Percentiles rank a stretch among this genome's conserved stretches.
These are phyloP conservation scores for Colletotrichum horii DNA, from an alignment of 2,329 filamentous ascomycete genomes.

Conservation along the genomic window DNA sequence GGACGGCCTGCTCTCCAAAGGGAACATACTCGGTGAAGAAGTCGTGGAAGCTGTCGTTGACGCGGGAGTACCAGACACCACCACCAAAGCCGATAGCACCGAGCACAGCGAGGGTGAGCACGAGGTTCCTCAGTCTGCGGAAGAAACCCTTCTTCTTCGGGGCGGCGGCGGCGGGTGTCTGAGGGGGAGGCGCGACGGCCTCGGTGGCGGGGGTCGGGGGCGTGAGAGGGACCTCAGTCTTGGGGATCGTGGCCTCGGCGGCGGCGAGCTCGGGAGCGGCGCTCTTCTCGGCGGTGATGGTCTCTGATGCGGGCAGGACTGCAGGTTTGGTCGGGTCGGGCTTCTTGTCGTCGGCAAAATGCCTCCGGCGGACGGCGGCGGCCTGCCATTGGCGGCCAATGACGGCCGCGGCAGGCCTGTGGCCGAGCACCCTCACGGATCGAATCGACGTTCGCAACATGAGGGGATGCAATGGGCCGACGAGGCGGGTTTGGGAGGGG, in stretches of 20 bases:
- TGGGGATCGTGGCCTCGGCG: slow-evolving; percentile 40
- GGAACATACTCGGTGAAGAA: slow-evolving; percentile 98
- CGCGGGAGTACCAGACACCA: slow-evolving; percentile 89
- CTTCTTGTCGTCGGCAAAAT: slow-evolving; percentile 61
- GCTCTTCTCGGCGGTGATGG: slow-evolving; percentile 52
- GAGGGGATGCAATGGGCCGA: slow-evolving; percentile 55
- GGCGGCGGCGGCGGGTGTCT: slow-evolving; percentile 39
- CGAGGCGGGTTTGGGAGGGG: slow-evolving; percentile 34
- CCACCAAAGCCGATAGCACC: slow-evolving; percentile 82
- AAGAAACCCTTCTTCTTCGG: slow-evolving; percentile 68
- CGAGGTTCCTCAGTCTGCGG: slow-evolving; percentile 76
- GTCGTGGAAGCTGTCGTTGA: slow-evolving; percentile 98
- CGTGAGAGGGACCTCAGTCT: slow-evolving; percentile 43
- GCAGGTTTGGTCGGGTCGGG: slow-evolving; percentile 52
- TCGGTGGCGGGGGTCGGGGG: slow-evolving; percentile 36
- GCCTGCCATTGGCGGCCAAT: slow-evolving; percentile 64
- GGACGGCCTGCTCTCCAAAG: slow-evolving; percentile 90
- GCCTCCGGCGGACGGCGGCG: slow-evolving; percentile 44
- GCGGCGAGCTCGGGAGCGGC: slow-evolving; percentile 44
- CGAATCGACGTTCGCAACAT: slow-evolving; percentile 75
- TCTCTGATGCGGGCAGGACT: slow-evolving; percentile 60
- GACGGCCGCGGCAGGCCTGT: slow-evolving; percentile 57
- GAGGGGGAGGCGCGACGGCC: slow-evolving; percentile 40
- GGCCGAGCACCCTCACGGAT: slow-evolving; percentile 65
- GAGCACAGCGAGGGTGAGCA: slow-evolving; percentile 79